phyloP scores from a whole-genome alignment of 2,329 filamentous ascomycete genomes.

The Hymenoscyphus albidus region DNA sequence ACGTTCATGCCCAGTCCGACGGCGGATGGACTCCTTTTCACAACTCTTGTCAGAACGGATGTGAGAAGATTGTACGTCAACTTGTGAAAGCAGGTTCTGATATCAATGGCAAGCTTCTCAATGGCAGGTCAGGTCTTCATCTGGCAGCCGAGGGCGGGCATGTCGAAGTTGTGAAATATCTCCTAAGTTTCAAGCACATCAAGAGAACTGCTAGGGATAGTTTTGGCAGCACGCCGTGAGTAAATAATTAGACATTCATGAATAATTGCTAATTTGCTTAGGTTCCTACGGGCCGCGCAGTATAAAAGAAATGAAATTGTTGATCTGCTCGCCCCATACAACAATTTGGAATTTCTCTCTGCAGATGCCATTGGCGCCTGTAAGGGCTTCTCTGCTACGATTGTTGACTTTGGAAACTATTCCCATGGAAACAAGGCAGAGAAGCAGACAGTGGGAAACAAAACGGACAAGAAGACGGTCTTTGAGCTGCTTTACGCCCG shows the following conservation, averaged over 20 bases:
- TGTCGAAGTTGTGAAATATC: slow-evolving; percentile 21
- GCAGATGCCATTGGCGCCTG: slow-evolving; percentile 28
- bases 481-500: slow-evolving; percentile 27
- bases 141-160: slow-evolving; percentile 27
- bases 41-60: slow-evolving; percentile 26
- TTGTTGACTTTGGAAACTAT: slow-evolving; percentile 29
- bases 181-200: slow-evolving; percentile 21
- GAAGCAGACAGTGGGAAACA: slow-evolving; percentile 24
- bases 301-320: slow-evolving; percentile 27
- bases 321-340: slow-evolving; percentile 25
- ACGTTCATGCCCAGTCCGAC: slow-evolving; percentile 20
- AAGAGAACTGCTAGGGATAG: slow-evolving; percentile 24
- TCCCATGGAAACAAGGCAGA: slow-evolving; percentile 25
- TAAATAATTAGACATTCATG: neutral
- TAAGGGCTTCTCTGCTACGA: slow-evolving; percentile 29
- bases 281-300: slow-evolving; percentile 26
- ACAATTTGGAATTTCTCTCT: slow-evolving; percentile 22
- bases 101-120: slow-evolving; percentile 28
- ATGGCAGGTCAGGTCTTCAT: slow-evolving; percentile 27
- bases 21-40: slow-evolving; percentile 29
- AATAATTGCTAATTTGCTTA: neutral
- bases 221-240: slow-evolving; percentile 26
- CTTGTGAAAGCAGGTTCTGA: slow-evolving; percentile 24
- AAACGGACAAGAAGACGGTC: slow-evolving; percentile 20
- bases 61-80: slow-evolving; percentile 23